A percentile compares a stretch with the other conserved stretches of the same genome.
Evolutionary conservation across 2,329 filamentous ascomycete genomes (phyloP).

Genomic region (Scedosporium dehoogii): DNA sequence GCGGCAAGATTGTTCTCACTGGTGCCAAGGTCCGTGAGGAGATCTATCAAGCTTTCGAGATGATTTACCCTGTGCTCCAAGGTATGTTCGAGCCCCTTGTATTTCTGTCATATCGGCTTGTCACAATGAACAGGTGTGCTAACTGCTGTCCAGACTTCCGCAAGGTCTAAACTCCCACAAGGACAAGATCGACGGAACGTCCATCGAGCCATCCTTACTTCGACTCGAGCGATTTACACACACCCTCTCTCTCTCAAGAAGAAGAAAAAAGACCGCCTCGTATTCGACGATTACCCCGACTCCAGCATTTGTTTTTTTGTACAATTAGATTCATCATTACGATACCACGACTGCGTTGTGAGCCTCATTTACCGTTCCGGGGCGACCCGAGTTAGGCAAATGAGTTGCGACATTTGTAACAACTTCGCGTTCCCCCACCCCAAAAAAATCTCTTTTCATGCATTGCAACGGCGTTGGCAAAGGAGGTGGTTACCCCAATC

Average conservation of each 20-base stretch:
- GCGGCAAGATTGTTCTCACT: conserved; percentile 91
- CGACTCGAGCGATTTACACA: background rate
- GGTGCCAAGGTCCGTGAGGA: conserved; percentile 97
- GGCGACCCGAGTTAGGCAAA: conserved; percentile 2
- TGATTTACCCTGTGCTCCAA: conserved; percentile 93
- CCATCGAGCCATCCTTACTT: conserved; percentile 1
- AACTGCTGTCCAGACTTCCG: conserved; percentile 36
- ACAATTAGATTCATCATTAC: conserved; percentile 19
- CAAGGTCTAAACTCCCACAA: conserved; percentile 34
- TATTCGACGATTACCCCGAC: background rate
- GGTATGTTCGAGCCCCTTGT: conserved; percentile 38
- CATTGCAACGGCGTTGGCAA: conserved; percentile 51
- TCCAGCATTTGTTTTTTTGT: conserved; percentile 7
- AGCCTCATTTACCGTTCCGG: conserved; percentile 12
- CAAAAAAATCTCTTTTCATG: conserved; percentile 23
- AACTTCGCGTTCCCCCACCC: conserved; percentile 22
- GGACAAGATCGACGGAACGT: conserved; percentile 5
- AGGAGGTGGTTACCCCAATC: conserved; percentile 15
- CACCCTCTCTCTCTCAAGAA: too few species aligned
- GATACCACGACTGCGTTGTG: conserved; percentile 35
- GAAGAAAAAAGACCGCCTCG: background rate
- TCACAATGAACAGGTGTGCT: conserved; percentile 8
- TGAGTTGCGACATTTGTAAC: conserved; percentile 10
- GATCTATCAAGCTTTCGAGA: conserved; percentile 93
- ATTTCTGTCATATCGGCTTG: background rate